Base-by-base conservation (phyloP, 1,284 basidiomycete genomes). In the Ceratobasidium sp. region DNA sequence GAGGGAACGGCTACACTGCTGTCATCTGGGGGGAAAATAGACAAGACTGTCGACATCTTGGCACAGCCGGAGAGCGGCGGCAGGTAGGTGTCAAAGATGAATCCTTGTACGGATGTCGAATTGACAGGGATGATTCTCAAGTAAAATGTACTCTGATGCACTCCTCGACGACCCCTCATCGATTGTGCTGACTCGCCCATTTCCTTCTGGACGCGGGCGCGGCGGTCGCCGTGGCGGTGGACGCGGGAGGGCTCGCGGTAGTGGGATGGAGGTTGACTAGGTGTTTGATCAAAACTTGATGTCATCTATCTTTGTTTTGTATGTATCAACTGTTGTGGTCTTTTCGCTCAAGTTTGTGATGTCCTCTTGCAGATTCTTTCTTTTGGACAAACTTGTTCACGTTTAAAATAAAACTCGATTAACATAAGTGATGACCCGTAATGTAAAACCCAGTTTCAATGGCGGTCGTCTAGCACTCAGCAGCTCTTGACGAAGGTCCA, bases 121-220 rank as follows among this genome's bases (percentile, higher is more conserved):
- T n/a, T 71, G 41, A 53, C 46, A 51, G n/a, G 31, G 62, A 49
- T 13, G 16, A 22, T 58, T 19, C n/a, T 43, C 29, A 48, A 76
- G 75, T 43, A 76, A 72, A 76, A 76, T 76, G 75, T 76, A 76
- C 31, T 69, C 75, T 14, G 75, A 76, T 64, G 54, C 61, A 16
- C 68, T 76, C 19, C 34, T 66, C 11, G 73, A 72, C 39, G 75
- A 74, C 24, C 65, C 61, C 37, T 69, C 64, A 31, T 37, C 74
- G 16, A 64, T 74, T 13, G 54, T 62, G 29, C 65, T 74, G 27
- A 74, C 75, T 16, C 54, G 61, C 7, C 74, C 74, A 22, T 41
- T 59, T 27, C 53, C 51, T 22, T 29, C 62, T 29, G 73, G 61
- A 16, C 68, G 69, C 39, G 74, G 75, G 29, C 19, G 73, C 27